Conservation (phyloP, 1,284 basidiomycete genomes). For the Xerocomus amazonicus region DNA sequence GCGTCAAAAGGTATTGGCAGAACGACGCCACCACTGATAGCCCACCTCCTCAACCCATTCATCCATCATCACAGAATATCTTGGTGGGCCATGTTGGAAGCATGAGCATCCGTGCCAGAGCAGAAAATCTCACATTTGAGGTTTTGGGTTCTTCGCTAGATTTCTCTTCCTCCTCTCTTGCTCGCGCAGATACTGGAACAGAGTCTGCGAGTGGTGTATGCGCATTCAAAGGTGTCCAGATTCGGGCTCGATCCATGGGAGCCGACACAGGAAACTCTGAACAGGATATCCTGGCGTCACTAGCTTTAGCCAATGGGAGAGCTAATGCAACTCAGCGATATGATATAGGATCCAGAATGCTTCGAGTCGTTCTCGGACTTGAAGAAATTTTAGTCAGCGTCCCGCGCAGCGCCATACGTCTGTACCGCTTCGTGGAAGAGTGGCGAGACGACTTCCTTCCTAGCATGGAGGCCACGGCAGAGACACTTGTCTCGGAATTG, state of each 20-base stretch:
- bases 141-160: conserved; percentile 42
- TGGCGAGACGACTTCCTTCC: conserved; percentile 78
- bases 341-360: conserved; percentile 39
- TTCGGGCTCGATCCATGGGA: conserved; percentile 54
- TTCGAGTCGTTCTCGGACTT: conserved; percentile 44
- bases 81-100: conserved; percentile 36
- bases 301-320: conserved; percentile 46
- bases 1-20: conserved; percentile 36
- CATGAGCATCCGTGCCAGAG: conserved; percentile 54
- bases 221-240: conserved; percentile 45
- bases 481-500: conserved; percentile 62
- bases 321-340: conserved; percentile 44
- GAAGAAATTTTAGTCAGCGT: conserved; percentile 52
- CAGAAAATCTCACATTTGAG: conserved; percentile 46
- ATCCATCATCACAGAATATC: conserved; percentile 20
- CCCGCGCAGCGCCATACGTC: conserved; percentile 73
- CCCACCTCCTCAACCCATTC: conserved; percentile 1
- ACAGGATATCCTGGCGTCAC: conserved; percentile 57
- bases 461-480: conserved; percentile 61
- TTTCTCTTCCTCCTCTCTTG: conserved; percentile 38
- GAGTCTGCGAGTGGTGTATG: conserved; percentile 48
- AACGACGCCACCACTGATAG: not conserved
- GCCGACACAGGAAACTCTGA: conserved; percentile 38
- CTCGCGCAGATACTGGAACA: conserved; percentile 34
- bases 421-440: conserved; percentile 73